Percentiles rank a stretch among this genome's conserved stretches.
Conservation (phyloP, 164 flowering plant genomes). For the Magnolia kwangsiensis region DNA sequence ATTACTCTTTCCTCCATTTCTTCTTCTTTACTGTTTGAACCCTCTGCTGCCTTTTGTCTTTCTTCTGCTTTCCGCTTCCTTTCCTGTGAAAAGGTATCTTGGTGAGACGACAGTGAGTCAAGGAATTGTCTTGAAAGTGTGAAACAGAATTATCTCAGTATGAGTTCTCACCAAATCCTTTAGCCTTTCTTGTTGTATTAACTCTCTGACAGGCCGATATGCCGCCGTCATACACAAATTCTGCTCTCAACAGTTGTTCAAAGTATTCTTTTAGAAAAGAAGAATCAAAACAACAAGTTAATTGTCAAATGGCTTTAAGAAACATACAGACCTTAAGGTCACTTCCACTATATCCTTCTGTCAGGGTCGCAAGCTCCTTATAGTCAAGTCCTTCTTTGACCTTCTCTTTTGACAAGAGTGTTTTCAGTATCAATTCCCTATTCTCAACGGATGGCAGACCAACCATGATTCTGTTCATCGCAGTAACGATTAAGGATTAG, state of each 20-base stretch:
- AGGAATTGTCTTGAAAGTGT: neutral
- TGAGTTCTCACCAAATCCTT: constrained; percentile 58
- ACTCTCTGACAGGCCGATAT: constrained; percentile 89
- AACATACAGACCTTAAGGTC: constrained; percentile 71
- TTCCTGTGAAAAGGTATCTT: constrained; percentile 35
- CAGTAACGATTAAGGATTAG: neutral
- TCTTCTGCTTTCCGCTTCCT: constrained; percentile 55
- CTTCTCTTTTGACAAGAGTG: constrained; percentile 72
- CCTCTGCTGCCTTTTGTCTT: constrained; percentile 38
- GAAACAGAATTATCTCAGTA: neutral
- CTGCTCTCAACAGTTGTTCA: constrained; percentile 41
- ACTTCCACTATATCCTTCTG: constrained; percentile 93
- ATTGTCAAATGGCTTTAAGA: constrained; percentile 1
- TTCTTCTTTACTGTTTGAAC: constrained; percentile 36
- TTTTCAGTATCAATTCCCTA: constrained; percentile 70
- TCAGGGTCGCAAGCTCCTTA: constrained; percentile 82
- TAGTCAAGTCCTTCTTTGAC: constrained; percentile 61
- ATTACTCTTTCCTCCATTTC: constrained; percentile 49
- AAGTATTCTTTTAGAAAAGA: constrained; percentile 2
- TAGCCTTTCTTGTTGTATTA: constrained; percentile 73
- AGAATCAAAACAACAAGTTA: neutral
- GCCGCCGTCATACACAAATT: constrained; percentile 92
- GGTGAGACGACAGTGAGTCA: neutral
- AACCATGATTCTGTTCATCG: constrained; percentile 70
- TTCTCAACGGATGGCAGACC: constrained; percentile 75